phyloP scores from a whole-genome alignment of 1,284 basidiomycete species.

The Cryptococcus sp. region DNA sequence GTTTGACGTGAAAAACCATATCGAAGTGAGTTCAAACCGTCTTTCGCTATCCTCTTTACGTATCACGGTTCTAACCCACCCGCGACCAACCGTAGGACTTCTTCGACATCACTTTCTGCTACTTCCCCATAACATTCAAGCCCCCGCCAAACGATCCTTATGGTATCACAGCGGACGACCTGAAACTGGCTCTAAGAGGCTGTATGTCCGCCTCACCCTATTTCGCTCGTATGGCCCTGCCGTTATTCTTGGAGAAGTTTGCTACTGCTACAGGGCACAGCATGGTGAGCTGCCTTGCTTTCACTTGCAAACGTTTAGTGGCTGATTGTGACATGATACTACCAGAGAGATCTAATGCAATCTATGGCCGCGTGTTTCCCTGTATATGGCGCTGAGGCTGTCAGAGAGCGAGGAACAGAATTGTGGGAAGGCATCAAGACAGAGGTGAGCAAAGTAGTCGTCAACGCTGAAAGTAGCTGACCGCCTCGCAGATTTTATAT shows the following conservation, averaged over 20 bases:
- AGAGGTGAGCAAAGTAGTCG: constrained; percentile 62
- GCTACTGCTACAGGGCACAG: constrained; percentile 76
- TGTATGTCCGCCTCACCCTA: constrained; percentile 77
- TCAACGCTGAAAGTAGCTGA: constrained; percentile 2
- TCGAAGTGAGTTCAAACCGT: constrained; percentile 64
- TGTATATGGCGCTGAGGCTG: constrained; percentile 70
- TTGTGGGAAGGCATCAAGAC: constrained; percentile 86
- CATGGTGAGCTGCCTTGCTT: constrained; percentile 62
- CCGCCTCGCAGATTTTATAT: constrained; percentile 72
- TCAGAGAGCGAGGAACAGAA: constrained; percentile 66
- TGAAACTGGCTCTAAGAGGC: constrained; percentile 66
- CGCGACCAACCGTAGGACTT: constrained; percentile 63
- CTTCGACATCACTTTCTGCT: constrained; percentile 96
- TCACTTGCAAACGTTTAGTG: neutral
- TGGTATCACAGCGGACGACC: constrained; percentile 84
- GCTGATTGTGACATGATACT: neutral
- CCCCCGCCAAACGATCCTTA: constrained; percentile 94
- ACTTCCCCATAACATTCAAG: constrained; percentile 97
- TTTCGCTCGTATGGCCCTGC: constrained; percentile 82
- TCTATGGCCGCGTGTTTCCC: constrained; percentile 75
- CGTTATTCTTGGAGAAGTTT: constrained; percentile 91
- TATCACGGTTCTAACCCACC: too few species aligned
- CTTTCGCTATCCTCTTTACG: too few species aligned
- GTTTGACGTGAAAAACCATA: constrained; percentile 71
- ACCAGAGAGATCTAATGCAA: constrained; percentile 76